Base-by-base conservation (phyloP, 805 yeast genomes). In the Tetrapisispora phaffii region DNA sequence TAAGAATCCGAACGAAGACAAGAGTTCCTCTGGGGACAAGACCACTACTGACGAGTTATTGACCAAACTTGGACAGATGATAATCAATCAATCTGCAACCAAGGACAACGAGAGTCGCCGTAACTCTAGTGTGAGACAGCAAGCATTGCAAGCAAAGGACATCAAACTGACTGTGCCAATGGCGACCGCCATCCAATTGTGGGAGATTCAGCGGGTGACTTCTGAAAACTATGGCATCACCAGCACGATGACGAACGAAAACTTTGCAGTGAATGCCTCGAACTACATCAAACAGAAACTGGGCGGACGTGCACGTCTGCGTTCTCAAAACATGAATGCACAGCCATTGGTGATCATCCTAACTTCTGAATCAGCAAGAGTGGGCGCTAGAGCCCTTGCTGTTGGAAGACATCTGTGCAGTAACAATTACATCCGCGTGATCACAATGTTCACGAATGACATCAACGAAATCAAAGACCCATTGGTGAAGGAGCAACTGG, bases 331-430 rank as follows among this genome's bases (percentile, higher is more conserved):
- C 59, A 86, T 81, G 57, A 87, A 88, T 58, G 71, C 85, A 17
- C 84, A 88, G 8, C 96, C 96, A 1, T 65, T 86, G 44, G 81
- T 85, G 2, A 67, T 87, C 13, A 65, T 82, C 1, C 67, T 87
- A 23, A 77, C 77, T 3, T 93, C 94, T n/a, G 82, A 82, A 54
- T 48, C 56, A 37, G 79, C 80, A 45, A 69, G 81, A 45, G 73
- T 90, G 20, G 94, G 95, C 20, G 73, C 80, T 6, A 69, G 86
- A 46, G 88, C 89, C 0, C 65, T 86, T 44, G 85, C 88, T 0
- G 72, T 89, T 0, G 95, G 88, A 0, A 76, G 95, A 50, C 88
- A 83, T 53, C 70, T 89, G 43, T 57, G 62, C 41, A 62, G 58
- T 39, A 67, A 81, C 35, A 85, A 85, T 56, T 82, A 82, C 51